Evolutionary conservation across 257 asterid genomes (phyloP).

Genomic region (Verbascum thapsus): DNA sequence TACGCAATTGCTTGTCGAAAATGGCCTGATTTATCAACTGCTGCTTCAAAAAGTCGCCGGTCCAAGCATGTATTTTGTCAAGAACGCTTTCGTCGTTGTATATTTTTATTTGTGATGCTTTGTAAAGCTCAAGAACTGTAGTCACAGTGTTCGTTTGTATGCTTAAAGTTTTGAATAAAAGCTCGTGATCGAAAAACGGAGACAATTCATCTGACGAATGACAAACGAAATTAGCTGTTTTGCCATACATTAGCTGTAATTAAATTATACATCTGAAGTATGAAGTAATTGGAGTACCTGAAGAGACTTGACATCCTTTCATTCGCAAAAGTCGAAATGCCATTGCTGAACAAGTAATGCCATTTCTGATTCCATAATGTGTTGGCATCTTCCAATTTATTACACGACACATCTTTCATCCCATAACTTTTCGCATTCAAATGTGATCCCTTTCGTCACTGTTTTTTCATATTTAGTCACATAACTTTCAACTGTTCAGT

Average conservation of each 20-base stretch:
- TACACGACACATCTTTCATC: too few species aligned
- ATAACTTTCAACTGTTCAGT: too few species aligned
- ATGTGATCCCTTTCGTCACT: too few species aligned
- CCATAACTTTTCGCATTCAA: too few species aligned
- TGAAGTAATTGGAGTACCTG: conserved; percentile 25
- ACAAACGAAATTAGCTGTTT: not conserved
- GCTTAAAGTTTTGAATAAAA: conserved; percentile 3
- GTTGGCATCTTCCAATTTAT: too few species aligned
- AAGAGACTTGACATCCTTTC: conserved; percentile 35
- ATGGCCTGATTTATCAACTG: conserved; percentile 31
- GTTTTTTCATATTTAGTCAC: too few species aligned
- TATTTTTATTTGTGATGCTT: conserved; percentile 45
- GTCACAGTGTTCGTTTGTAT: conserved; percentile 7
- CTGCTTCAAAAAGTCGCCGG: conserved; percentile 35
- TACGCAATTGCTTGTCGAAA: conserved; percentile 29
- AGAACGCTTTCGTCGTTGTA: conserved; percentile 37
- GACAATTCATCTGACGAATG: conserved; percentile 40
- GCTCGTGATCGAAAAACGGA: conserved; percentile 33
- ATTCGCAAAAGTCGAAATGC: conserved; percentile 48
- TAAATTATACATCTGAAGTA: too few species aligned
- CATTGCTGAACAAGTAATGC: conserved; percentile 34
- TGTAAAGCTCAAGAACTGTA: conserved; percentile 47
- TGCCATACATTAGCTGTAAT: too few species aligned
- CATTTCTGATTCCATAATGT: conserved; percentile 39
- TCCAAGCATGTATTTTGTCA: conserved; percentile 41